These are phyloP conservation scores for Otatea glauca DNA, from an alignment of 176 grass and related monocot genomes.

Conservation along the genomic window DNA sequence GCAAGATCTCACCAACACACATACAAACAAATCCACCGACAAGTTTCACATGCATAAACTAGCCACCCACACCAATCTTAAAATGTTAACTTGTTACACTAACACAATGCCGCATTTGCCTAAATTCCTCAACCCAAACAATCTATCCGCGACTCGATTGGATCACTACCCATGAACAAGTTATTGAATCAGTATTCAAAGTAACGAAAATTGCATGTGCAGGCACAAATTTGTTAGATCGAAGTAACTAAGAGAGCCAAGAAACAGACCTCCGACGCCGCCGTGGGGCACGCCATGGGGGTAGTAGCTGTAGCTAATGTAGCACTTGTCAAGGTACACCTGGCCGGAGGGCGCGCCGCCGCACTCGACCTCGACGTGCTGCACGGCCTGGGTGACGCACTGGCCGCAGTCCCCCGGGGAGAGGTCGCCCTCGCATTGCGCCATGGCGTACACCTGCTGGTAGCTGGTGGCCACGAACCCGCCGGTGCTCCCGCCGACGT, in stretches of 20 bases:
- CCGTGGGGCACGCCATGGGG: constrained; percentile 67
- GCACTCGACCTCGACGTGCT: constrained; percentile 93
- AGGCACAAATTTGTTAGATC: not conserved
- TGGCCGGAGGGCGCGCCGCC: constrained; percentile 85
- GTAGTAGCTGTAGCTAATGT: constrained; percentile 97
- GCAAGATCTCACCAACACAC: constrained; percentile 50
- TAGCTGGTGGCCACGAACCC: constrained; percentile 86
- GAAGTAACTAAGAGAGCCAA: not conserved
- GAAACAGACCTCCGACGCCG: constrained; percentile 50
- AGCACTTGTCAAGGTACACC: constrained; percentile 98
- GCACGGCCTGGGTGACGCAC: constrained; percentile 86
- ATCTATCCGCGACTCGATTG: not conserved
- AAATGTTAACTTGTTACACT: not conserved
- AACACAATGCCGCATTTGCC: not conserved
- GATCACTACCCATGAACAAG: not conserved
- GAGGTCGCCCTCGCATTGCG: constrained; percentile 97
- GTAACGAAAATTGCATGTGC: not conserved
- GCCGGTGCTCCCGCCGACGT: constrained; percentile 43
- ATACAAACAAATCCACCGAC: constrained; percentile 48
- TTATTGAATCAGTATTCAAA: not conserved
- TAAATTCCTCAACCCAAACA: not conserved
- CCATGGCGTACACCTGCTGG: constrained; percentile 83
- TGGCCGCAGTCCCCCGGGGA: constrained; percentile 70
- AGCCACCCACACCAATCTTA: constrained; percentile 12
- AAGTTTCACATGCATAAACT: constrained; percentile 24